Base-by-base conservation (phyloP, 2,329 filamentous ascomycete genomes). In the Colletotrichum eleusines region DNA sequence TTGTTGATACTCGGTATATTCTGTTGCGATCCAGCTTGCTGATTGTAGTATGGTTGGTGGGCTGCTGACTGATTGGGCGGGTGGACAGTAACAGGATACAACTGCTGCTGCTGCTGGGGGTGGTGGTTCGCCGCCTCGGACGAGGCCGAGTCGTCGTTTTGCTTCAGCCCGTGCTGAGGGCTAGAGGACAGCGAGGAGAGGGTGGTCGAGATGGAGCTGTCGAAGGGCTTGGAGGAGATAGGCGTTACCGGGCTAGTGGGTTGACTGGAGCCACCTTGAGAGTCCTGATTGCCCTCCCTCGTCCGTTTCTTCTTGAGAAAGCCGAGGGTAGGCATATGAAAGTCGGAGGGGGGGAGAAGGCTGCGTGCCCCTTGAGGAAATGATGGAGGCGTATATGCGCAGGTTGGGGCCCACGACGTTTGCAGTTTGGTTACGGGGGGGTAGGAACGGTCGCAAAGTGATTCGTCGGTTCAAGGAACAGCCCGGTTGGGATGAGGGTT, bases 301-400 rank as follows among this genome's bases (percentile, higher is more conserved):
- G 94, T 97, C 89, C 94, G 92, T 89, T 97, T 97, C 90, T 97
- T 98, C 89, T 98, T 98, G 81, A 98, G 90, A 81, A 98, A 94
- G 83, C 94, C 94, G 87, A 98, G 89, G 83, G 90, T 93, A 91
- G 95, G 96, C 96, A 99, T 98, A 79, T 78, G 81, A 75, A 65
- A 55, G 67, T 58, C 66, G 71, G 66, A 77, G 75, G 76, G 74
- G 73, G 75, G 74, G 71, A 75, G 75, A 76, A 77, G 73, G 61
- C 60, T 33, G 60, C 69, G 54, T 69, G 66, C 66, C 59, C 66
- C 48, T 50, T 40, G 54, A 51, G 40, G 54, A 70, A 66, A 70
- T 40, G 59, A 44, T 44, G 46, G 26, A 16, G n/a, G 46, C 44
- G 69, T 58, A 55, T 54, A 48, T 40, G 65, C 53, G 58, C 53